Evolutionary conservation across 1,284 basidiomycete species (phyloP), one percentile per base, ranked within the genome.

Genomic region (Pholiota adiposa): DNA sequence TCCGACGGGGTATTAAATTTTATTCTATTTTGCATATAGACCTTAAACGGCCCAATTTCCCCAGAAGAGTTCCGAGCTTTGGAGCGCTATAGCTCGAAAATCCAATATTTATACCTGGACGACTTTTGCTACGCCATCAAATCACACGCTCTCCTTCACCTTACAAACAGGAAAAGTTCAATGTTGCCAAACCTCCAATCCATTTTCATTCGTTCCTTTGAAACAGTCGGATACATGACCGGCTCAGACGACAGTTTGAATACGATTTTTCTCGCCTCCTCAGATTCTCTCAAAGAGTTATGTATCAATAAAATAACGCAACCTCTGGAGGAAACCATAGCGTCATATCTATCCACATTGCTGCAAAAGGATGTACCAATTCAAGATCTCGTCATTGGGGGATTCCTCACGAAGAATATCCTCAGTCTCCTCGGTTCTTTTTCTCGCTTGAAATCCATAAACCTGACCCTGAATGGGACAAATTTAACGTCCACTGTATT

Each of bases 161-260:
- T 64, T 16, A n/a, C 50, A 12, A 27, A 34, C 34, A 11, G 46
- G 23, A 41, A 40, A 16, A 23, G 27, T 23, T 19, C 34, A n/a
- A 19, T 65, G 18, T 58, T 65, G 27, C 64, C 64, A 2, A 57
- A 58, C 9, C 54, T 65, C 2, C 19, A 48, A 19, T 41, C 44
- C 1, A 18, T 65, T 8, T 41, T 52, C 19, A 57, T 63, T 21
- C 61, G 59, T 21, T 34, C 41, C 4, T 16, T 62, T 6, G 3
- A 29, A 7, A n/a, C n/a, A n/a, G 1, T 33, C 25, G 18, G 9
- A 8, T 3, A 23, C 21, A 19, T 2, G 4, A 6, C 16, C 46
- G 4, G 19, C 18, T 14, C 54, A 27, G 18, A 49, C 21, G 59
- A 61, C 23, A 53, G 36, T 29, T n/a, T 59, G 7, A 57, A 56